These are phyloP conservation scores for Entomortierella lignicola DNA, from an alignment of 192 early-diverging fungal genomes.

Conservation along the genomic window DNA sequence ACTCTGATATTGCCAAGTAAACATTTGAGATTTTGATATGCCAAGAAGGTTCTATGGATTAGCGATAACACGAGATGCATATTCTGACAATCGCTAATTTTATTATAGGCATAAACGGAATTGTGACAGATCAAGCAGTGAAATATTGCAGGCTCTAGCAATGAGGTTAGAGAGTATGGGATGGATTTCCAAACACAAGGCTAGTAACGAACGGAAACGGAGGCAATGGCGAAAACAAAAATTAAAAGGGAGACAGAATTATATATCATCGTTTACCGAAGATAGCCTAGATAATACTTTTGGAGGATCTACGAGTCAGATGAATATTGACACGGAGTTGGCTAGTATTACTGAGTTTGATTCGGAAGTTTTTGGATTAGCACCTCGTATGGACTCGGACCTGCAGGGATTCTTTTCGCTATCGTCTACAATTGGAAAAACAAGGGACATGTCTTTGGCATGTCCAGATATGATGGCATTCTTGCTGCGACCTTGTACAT, in stretches of 20 bases:
- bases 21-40: no score
- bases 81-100: no score
- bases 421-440: slow-evolving; percentile 6
- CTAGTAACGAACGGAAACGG: background rate
- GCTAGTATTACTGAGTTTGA: background rate
- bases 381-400: slow-evolving; percentile 14
- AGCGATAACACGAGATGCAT: no score
- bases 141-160: slow-evolving; percentile 11
- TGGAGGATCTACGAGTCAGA: background rate
- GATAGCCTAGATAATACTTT: background rate
- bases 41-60: no score
- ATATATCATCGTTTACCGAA: background rate
- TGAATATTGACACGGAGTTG: background rate
- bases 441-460: slow-evolving; percentile 14
- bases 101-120: background rate
- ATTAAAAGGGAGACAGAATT: background rate
- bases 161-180: slow-evolving; percentile 15
- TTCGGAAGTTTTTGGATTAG: background rate
- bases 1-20: slow-evolving; percentile 20
- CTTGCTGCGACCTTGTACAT: slow-evolving; percentile 1
- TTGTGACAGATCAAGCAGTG: slow-evolving; percentile 1
- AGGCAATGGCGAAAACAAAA: background rate
- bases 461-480: slow-evolving; percentile 30
- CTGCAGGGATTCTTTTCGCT: slow-evolving; percentile 26
- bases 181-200: slow-evolving; percentile 6